A percentile compares a stretch with the other conserved stretches of the same genome.
Evolutionary conservation across 2,329 filamentous ascomycete species (phyloP).

Genomic region (Aspergillus ochraceoroseus): DNA sequence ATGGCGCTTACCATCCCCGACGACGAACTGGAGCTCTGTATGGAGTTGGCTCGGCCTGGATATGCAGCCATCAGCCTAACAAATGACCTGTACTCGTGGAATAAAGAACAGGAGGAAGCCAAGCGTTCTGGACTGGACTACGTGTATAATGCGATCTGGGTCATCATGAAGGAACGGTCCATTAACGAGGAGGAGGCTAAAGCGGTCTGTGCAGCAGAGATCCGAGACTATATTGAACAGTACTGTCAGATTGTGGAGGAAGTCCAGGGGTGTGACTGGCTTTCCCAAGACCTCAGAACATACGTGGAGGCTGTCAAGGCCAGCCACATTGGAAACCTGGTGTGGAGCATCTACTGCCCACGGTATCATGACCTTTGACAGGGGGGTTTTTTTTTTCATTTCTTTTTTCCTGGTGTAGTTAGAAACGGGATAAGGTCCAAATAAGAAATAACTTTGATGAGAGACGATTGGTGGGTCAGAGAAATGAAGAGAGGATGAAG

Average conservation of each 20-base stretch:
- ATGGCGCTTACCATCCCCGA: too few relatives aligned
- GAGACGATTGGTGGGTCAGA: too few relatives aligned
- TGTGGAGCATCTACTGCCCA: background rate
- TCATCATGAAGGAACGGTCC: background rate
- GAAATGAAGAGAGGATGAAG: too few relatives aligned
- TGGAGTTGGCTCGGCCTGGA: background rate
- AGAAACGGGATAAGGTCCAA: too few relatives aligned
- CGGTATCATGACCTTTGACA: too few relatives aligned
- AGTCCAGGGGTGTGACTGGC: background rate
- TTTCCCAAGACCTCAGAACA: background rate
- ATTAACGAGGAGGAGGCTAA: background rate
- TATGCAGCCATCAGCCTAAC: slow-evolving; percentile 1
- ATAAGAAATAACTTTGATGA: too few relatives aligned
- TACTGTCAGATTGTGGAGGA: background rate
- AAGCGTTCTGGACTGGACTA: background rate
- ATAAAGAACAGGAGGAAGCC: background rate
- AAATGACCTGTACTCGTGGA: slow-evolving; percentile 3
- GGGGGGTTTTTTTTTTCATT: too few relatives aligned
- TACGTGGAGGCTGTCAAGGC: background rate
- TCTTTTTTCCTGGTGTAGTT: too few relatives aligned
- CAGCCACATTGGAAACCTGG: background rate
- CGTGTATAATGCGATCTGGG: background rate
- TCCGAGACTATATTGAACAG: background rate
- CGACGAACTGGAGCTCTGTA: too few relatives aligned
- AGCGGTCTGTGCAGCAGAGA: background rate